Evolutionary conservation across 2,329 filamentous ascomycete species (phyloP), one percentile per base, ranked within the genome.

Genomic region (Lasiodiplodia hormozganensis): DNA sequence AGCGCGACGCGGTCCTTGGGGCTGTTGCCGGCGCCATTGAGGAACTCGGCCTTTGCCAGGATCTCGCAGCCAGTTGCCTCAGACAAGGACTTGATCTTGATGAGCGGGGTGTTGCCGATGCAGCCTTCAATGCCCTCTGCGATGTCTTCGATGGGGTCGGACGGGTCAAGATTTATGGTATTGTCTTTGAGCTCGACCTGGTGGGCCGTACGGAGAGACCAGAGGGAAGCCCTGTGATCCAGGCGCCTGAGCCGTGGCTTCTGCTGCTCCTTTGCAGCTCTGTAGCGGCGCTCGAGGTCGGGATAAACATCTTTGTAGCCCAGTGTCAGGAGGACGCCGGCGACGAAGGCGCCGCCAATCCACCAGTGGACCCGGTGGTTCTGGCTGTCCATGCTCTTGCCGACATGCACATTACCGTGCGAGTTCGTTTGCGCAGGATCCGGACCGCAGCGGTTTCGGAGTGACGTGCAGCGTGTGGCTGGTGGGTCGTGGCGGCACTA

Each of bases 1-100:
- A 98, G 86, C 1, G 96, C 96, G 16, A 99, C 96, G 65, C 96
- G 89, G 80, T 99, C 96, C 80, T 99, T 99, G 51, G 96, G 94
- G 73, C 92, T 96, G 74, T 93, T 92, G 18, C 96, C 96, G 3
- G 94, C 95, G 62, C 94, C 96, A 81, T 99, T 98, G 67, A 99
- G 87, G 76, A 97, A 96, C 86, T 99, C 96, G 60, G 94, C 94
- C 82, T 99, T 99, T 72, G 91, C 96, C 43, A 98, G 85, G 75
- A 99, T 97, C 51, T 89, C 89, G 75, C 96, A 94, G 23, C 94
- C 94, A 4, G 96, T 97, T 21, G 90, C 93, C 57, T 92, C 89
- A 3, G 92, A 96, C 28, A 99, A 86, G 47, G 92, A 94, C 73
- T 89, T 91, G 77, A 99, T 94, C 71, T 89, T 88, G 74, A 99